phyloP scores from a whole-genome alignment of 208 protist species.

The Crithidia expoeki region DNA sequence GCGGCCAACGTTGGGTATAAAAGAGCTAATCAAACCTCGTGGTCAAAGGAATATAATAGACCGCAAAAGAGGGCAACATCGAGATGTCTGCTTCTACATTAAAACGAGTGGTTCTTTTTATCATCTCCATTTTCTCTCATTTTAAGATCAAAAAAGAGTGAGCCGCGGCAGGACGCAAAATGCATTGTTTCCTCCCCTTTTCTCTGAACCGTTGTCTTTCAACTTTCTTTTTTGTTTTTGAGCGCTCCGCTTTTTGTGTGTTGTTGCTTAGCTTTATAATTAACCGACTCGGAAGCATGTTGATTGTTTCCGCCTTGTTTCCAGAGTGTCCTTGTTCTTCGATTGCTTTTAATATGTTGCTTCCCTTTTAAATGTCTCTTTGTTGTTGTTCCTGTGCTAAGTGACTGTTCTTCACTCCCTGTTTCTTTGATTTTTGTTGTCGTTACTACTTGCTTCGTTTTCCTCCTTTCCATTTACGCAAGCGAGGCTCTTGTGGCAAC shows the following conservation, averaged over 20 bases:
- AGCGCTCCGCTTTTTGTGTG: background rate
- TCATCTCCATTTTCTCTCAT: background rate
- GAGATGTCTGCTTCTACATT: too few relatives aligned
- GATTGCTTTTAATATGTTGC: background rate
- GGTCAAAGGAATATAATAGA: too few relatives aligned
- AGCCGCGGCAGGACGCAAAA: background rate
- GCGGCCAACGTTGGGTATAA: too few relatives aligned
- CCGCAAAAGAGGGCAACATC: too few relatives aligned
- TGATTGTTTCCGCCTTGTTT: background rate
- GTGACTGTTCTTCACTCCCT: too few relatives aligned
- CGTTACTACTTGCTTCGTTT: background rate
- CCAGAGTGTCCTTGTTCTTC: background rate
- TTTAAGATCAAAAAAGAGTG: background rate
- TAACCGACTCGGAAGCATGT: background rate
- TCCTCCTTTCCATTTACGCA: background rate
- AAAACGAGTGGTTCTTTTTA: too few relatives aligned
- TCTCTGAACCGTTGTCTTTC: background rate
- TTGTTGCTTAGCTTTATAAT: background rate
- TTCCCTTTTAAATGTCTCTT: background rate
- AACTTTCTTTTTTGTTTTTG: background rate
- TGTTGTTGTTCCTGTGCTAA: background rate
- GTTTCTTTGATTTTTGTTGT: too few relatives aligned
- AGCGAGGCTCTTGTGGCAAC: too few relatives aligned
- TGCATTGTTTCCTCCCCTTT: background rate
- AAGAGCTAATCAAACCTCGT: too few relatives aligned